phyloP scores from a whole-genome alignment of 2,329 filamentous ascomycete genomes.

The Alternaria sp. region DNA sequence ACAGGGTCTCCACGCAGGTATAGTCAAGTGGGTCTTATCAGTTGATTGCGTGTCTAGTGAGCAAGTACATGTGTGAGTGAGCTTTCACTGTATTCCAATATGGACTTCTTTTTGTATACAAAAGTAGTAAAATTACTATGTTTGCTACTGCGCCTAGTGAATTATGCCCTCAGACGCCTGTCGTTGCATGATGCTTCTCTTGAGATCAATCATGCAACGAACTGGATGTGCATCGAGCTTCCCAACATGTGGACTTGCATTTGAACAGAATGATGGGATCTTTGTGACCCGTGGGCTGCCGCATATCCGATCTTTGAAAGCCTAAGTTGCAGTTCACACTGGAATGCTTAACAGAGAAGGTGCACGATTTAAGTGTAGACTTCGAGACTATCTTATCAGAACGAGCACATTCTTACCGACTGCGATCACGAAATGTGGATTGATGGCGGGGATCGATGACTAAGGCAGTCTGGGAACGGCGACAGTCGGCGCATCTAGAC shows the following conservation, averaged over 20 bases:
- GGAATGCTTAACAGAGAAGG: neutral
- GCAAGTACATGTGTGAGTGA: neutral
- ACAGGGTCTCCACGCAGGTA: neutral
- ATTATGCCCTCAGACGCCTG: neutral
- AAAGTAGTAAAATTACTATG: neutral
- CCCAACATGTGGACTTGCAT: neutral
- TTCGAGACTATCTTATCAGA: neutral
- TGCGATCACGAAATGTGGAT: neutral
- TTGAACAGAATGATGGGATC: neutral
- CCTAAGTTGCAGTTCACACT: neutral
- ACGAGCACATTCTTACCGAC: neutral
- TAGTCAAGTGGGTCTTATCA: neutral
- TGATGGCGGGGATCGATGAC: neutral
- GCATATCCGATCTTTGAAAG: neutral
- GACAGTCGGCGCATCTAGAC: neutral
- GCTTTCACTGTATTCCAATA: neutral
- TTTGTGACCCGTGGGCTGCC: neutral
- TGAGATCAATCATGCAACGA: neutral
- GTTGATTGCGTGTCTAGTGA: neutral
- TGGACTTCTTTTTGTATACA: neutral
- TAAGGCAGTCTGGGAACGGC: neutral
- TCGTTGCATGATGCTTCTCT: neutral
- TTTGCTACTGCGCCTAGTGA: neutral
- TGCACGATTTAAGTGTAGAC: neutral
- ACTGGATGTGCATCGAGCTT: neutral